phyloP scores from a whole-genome alignment of 1,284 basidiomycete species.

The Irpex sp. region DNA sequence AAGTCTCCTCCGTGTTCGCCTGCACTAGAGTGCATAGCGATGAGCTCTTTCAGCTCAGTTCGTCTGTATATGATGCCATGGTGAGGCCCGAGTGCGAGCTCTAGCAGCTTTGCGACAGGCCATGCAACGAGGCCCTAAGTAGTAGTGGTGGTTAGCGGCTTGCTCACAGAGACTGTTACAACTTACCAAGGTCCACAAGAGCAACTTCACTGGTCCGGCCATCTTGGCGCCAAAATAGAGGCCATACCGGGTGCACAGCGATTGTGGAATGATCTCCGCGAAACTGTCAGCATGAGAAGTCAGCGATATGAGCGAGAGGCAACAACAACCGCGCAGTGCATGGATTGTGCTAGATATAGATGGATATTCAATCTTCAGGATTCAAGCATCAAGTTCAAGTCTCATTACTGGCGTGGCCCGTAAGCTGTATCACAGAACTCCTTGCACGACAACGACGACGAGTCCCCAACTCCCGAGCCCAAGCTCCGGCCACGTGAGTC shows the following conservation, averaged over 20 bases:
- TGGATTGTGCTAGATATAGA: background rate
- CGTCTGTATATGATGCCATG: slow-evolving; percentile 60
- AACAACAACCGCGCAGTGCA: background rate
- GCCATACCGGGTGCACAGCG: slow-evolving; percentile 89
- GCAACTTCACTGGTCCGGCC: slow-evolving; percentile 69
- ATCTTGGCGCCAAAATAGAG: slow-evolving; percentile 90
- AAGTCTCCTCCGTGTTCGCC: slow-evolving; percentile 64
- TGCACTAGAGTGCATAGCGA: slow-evolving; percentile 62
- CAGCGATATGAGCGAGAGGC: background rate
- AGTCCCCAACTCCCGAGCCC: background rate
- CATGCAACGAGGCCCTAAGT: slow-evolving; percentile 72
- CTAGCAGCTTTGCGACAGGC: slow-evolving; percentile 73
- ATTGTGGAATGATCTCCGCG: slow-evolving; percentile 89
- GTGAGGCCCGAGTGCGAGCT: slow-evolving; percentile 59
- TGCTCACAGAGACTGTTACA: no score
- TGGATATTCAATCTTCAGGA: background rate
- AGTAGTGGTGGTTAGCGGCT: background rate
- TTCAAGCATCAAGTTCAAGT: no score
- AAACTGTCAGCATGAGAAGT: slow-evolving; percentile 46
- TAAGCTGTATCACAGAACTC: no score
- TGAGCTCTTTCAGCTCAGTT: slow-evolving; percentile 67
- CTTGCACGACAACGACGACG: background rate
- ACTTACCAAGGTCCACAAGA: slow-evolving; percentile 67
- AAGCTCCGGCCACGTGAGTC: background rate
- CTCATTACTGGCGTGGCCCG: no score